phyloP scores from a whole-genome alignment of 1,284 basidiomycete species.

The Cryptococcus maquisensis region DNA sequence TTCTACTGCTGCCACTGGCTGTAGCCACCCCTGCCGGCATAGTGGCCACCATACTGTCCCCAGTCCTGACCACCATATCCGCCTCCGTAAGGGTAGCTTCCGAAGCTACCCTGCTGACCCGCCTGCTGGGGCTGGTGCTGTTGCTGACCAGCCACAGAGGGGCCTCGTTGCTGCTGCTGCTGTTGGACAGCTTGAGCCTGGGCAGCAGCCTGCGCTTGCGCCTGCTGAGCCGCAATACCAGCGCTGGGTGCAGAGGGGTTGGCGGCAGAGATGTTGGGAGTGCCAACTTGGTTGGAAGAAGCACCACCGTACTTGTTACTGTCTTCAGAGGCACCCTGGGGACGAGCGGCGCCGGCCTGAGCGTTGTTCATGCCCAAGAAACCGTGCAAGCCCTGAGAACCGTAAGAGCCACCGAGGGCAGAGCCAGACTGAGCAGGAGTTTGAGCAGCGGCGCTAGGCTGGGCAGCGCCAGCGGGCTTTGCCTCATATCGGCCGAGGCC shows the following conservation, averaged over 20 bases:
- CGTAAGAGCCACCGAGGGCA: background rate
- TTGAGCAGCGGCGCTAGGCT: background rate
- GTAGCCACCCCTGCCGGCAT: conserved; percentile 21
- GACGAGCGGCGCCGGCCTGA: background rate
- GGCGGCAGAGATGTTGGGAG: background rate
- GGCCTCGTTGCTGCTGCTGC: conserved; percentile 6
- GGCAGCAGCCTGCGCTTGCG: background rate
- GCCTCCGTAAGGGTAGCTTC: conserved; percentile 26
- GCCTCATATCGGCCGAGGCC: conserved; percentile 33
- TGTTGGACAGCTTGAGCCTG: background rate
- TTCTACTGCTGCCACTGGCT: conserved; percentile 28
- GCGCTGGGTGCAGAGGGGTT: background rate
- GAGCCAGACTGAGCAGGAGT: background rate
- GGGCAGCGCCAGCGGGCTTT: conserved; percentile 2
- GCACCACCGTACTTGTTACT: no score
- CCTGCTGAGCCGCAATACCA: background rate
- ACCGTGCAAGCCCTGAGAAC: background rate
- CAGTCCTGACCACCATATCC: conserved; percentile 27
- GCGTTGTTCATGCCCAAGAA: background rate
- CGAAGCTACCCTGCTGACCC: conserved; percentile 10
- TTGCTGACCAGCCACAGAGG: background rate
- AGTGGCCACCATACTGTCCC: conserved; percentile 28
- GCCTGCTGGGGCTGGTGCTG: conserved; percentile 12
- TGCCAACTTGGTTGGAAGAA: background rate
- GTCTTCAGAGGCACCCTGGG: background rate